Evolutionary conservation across 179 eudicot species (phyloP), one percentile per base, ranked within the genome.

Genomic region (Vitellaria paradoxa): DNA sequence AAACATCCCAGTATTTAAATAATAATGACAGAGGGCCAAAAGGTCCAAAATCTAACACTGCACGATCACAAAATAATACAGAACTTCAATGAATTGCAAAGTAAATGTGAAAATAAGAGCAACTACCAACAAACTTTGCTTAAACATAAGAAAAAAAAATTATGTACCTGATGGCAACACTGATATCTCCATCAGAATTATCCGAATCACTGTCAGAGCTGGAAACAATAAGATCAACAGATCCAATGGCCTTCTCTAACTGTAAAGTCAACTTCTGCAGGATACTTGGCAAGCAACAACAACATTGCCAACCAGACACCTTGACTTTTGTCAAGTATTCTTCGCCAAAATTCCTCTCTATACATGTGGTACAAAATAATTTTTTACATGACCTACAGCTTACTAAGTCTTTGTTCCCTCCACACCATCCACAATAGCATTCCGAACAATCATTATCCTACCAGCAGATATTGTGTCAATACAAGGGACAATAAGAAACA

Each of bases 121-220:
- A 68, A 55, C 47, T 24, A 73, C 9, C n/a, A 47, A 30, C 53
- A 3, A 42, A 72, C 30, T 63, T 17, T 14, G 7, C 45, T 70
- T 55, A 10, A 26, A 69, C 30, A 8, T 4, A n/a, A 17, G 37
- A 42, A 20, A 72, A 59, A 15, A 72, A 72, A 42, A 72, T 40
- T 67, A 30, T 66, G 42, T 83, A 94, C 98, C 97, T 93, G 79
- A 81, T 79, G 45, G 89, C 76, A 65, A 79, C 81, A 67, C 77
- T 86, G 66, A 69, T 46, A 12, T 83, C 89, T 76, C 78, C 87
- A 79, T 89, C 96, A 50, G 99, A 89, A 79, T 72, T 78, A 81
- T 93, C 97, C 40, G 97, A 80, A 71, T 83, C 89, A 75, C 92
- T 88, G 73, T 91, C 99, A 73, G 97, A 91, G 84, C 92, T 88